phyloP scores from a whole-genome alignment of 2,329 filamentous ascomycete species.

The Triangularia setosa region DNA sequence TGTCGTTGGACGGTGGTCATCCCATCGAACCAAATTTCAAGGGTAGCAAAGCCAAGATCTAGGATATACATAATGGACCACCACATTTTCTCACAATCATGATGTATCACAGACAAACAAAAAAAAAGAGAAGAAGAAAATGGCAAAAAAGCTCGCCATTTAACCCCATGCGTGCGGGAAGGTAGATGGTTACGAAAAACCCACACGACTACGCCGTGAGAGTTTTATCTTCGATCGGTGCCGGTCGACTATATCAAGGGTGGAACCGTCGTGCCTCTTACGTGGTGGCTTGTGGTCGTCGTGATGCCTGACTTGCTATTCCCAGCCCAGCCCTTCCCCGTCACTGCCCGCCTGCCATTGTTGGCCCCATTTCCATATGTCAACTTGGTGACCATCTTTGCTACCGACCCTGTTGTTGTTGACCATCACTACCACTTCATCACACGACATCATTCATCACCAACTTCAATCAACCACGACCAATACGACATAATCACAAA shows the following conservation, averaged over 20 bases:
- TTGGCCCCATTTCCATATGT: background rate
- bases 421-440: background rate
- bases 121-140: background rate
- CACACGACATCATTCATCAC: background rate
- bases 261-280: background rate
- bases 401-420: background rate
- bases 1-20: conserved; percentile 56
- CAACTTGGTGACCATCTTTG: background rate
- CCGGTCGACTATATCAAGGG: background rate
- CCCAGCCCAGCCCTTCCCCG: background rate
- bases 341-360: background rate
- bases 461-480: background rate
- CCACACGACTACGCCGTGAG: background rate
- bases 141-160: background rate
- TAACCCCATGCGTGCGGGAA: background rate
- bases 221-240: background rate
- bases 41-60: conserved; percentile 22
- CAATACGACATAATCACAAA: background rate
- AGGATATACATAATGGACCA: background rate
- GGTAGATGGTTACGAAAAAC: background rate
- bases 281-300: background rate
- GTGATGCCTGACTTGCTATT: background rate
- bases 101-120: background rate
- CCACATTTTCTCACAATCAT: background rate
- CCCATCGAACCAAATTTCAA: conserved; percentile 39